Evolutionary conservation across 2,329 filamentous ascomycete species (phyloP).

Genomic region (Cercospora citrullina): DNA sequence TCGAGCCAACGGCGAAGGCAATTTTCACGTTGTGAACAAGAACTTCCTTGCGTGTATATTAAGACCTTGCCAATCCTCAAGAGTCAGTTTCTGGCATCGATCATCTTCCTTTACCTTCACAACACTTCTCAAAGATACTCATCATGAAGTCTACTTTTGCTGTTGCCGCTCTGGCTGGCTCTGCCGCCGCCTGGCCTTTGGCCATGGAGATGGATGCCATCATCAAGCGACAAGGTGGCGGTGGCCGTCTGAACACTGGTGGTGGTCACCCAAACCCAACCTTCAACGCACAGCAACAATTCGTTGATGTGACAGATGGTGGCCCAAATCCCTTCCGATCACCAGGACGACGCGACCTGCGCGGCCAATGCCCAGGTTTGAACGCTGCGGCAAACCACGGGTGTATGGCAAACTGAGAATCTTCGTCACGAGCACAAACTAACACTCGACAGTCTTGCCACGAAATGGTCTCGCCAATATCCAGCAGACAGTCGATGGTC

Average conservation of each 20-base stretch:
- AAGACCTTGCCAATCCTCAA: neutral
- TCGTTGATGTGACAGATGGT: slow-evolving; percentile 27
- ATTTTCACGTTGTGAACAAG: neutral
- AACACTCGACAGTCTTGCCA: slow-evolving; percentile 10
- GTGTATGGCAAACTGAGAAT: too few species aligned
- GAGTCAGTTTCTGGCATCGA: neutral
- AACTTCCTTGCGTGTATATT: neutral
- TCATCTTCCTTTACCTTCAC: neutral
- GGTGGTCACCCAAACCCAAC: slow-evolving; percentile 23
- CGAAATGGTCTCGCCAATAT: slow-evolving; percentile 18
- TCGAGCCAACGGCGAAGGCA: neutral
- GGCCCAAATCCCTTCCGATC: slow-evolving; percentile 33
- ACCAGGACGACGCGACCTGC: slow-evolving; percentile 30
- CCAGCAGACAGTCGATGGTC: slow-evolving; percentile 20
- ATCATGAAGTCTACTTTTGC: slow-evolving; percentile 15
- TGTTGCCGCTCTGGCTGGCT: slow-evolving; percentile 17
- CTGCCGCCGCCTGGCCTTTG: slow-evolving; percentile 20
- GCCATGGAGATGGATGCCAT: slow-evolving; percentile 20
- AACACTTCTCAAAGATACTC: neutral
- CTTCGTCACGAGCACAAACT: too few species aligned
- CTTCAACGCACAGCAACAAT: slow-evolving; percentile 22
- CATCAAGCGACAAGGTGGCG: slow-evolving; percentile 15
- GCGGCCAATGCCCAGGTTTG: slow-evolving; percentile 33
- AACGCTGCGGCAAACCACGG: slow-evolving; percentile 32
- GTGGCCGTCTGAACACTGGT: slow-evolving; percentile 21